Evolutionary conservation across 805 yeast genomes (phyloP), one percentile per base, ranked within the genome.

Genomic region (Cyberlindnera nakhonratchasimensis): DNA sequence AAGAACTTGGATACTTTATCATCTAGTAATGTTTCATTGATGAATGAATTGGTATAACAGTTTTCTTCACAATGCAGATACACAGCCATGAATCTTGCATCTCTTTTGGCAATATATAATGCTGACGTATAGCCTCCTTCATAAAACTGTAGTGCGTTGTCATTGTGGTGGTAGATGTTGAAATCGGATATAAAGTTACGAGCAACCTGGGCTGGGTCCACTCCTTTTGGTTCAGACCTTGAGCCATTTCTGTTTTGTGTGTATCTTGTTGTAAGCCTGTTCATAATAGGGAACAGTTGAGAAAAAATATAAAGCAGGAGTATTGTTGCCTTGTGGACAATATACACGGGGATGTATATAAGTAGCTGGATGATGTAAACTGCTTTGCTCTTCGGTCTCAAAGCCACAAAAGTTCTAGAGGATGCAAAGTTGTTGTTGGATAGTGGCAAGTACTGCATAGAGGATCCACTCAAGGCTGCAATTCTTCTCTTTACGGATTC

Each of bases 121-220:
- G 96, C 90, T 43, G 82, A 82, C 2, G 90, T 79, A 63, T 89
- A 91, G 26, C 95, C 82, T 13, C 89, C 89, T 52, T 78, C 80
- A 43, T 76, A 72, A 51, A 86, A 39, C 64, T 74, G 39, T 19
- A 54, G 14, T 13, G 40, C 38, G 34, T 46, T 45, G 19, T 51
- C 57, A 37, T 45, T 52, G 24, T 50, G 42, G 51, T 65, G 53
- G 52, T 46, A 63, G 48, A 77, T 81, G 53, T 79, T 81, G 38
- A 82, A 70, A 18, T 67, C 70, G 18, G 72, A 60, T 22, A 72
- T 66, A 51, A 80, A 79, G 44, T 70, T 65, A 39, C 72, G 67
- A 1, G 79, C 84, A 31, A 71, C 66, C 40, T 74, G 74, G 16
- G 72, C 67, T 1, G 86, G 82, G 53, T 79, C 78, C 36, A 62